Conservation (phyloP, 192 early-diverging fungal genomes). For the Umbelopsis vinacea region DNA sequence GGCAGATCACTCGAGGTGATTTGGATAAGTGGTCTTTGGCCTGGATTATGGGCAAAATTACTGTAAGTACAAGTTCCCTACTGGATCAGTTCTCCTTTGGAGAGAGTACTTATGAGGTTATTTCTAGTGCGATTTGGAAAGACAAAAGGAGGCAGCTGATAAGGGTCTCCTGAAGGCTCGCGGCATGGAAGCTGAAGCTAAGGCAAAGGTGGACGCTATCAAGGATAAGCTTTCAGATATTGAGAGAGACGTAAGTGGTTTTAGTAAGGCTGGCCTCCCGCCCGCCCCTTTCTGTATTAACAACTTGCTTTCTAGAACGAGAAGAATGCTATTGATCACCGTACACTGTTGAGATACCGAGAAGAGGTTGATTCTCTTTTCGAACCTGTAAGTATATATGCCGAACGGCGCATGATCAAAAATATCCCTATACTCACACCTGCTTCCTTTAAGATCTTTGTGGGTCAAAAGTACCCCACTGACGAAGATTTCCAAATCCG, state of each 20-base stretch:
- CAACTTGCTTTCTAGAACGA: constrained; percentile 23
- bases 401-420: not conserved
- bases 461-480: constrained; percentile 6
- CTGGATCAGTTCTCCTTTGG: not conserved
- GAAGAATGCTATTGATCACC: constrained; percentile 37
- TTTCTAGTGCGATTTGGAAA: constrained; percentile 30
- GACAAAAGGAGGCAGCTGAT: constrained; percentile 6
- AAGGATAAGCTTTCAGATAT: constrained; percentile 22
- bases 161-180: constrained; percentile 20
- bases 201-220: constrained; percentile 2
- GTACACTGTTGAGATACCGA: constrained; percentile 37
- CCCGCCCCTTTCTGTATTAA: no score
- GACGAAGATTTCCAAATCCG: constrained; percentile 10
- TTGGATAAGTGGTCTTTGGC: constrained; percentile 11
- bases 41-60: constrained; percentile 31
- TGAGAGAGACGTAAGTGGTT: constrained; percentile 26
- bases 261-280: no score
- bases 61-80: constrained; percentile 24
- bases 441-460: constrained; percentile 16
- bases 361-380: constrained; percentile 36
- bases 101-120: not conserved
- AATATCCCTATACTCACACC: not conserved
- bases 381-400: constrained; percentile 30
- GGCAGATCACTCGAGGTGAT: not conserved
- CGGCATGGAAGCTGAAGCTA: constrained; percentile 22